phyloP scores from a whole-genome alignment of 345 rosid species.

The Murraya koenigii region DNA sequence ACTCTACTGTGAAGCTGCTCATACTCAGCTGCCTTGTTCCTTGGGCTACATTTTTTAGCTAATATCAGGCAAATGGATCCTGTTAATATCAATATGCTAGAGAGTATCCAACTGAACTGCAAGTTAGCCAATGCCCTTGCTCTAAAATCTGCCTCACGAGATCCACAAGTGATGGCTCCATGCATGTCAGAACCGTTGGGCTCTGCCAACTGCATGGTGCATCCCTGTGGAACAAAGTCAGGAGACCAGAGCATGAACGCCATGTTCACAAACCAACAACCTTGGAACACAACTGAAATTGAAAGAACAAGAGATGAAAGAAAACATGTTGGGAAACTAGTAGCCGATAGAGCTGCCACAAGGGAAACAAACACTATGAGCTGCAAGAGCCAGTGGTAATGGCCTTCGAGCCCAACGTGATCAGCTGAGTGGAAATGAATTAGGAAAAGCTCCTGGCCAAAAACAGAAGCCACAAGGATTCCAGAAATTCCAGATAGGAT shows the following conservation, averaged over 20 bases:
- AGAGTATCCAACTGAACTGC: slow-evolving; percentile 91
- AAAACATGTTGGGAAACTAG: slow-evolving; percentile 49
- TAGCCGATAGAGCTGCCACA: slow-evolving; percentile 46
- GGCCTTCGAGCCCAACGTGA: slow-evolving; percentile 85
- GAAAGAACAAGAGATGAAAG: slow-evolving; percentile 58
- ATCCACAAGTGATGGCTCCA: slow-evolving; percentile 59
- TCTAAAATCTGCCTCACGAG: slow-evolving; percentile 54
- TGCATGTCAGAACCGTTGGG: slow-evolving; percentile 28
- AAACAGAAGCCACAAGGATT: slow-evolving; percentile 60
- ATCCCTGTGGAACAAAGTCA: slow-evolving; percentile 59
- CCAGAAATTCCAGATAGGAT: slow-evolving; percentile 50
- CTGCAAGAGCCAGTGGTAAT: slow-evolving; percentile 87
- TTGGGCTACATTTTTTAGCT: slow-evolving; percentile 31
- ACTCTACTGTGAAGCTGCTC: slow-evolving; percentile 44
- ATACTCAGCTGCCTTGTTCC: slow-evolving; percentile 34
- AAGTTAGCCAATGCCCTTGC: slow-evolving; percentile 79
- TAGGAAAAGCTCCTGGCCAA: slow-evolving; percentile 79
- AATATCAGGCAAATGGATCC: slow-evolving; percentile 55
- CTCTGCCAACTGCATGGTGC: slow-evolving; percentile 35
- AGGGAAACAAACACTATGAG: slow-evolving; percentile 65
- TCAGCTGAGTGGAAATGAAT: slow-evolving; percentile 87
- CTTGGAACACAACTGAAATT: slow-evolving; percentile 67
- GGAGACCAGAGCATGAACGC: slow-evolving; percentile 87
- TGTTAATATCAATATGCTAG: slow-evolving; percentile 53
- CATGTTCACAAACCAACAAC: slow-evolving; percentile 86